These are phyloP conservation scores for Salvia hispanica DNA, from an alignment of 257 asterid species.

Conservation along the genomic window DNA sequence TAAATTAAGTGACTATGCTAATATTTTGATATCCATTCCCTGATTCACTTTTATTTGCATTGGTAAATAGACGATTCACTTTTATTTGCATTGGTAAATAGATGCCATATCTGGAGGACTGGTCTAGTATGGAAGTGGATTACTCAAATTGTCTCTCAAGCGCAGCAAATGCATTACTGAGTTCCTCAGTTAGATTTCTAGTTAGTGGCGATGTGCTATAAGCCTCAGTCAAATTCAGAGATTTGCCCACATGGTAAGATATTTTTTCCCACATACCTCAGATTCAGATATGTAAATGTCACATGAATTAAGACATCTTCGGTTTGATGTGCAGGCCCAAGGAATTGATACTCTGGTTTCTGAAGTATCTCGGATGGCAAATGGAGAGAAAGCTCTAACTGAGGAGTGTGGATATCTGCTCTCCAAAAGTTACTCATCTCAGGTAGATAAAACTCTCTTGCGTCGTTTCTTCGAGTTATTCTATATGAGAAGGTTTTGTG, in stretches of 20 bases:
- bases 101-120: constrained; percentile 74
- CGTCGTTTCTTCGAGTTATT: not conserved
- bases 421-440: constrained; percentile 45
- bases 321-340: constrained; percentile 53
- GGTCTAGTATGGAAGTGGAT: constrained; percentile 66
- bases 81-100: constrained; percentile 26
- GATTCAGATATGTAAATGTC: not conserved
- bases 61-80: too few relatives aligned
- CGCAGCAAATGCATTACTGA: constrained; percentile 52
- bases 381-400: constrained; percentile 61
- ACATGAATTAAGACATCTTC: not conserved
- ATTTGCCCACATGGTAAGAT: constrained; percentile 51
- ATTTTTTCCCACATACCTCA: not conserved
- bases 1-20: constrained; percentile 2
- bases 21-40: not conserved
- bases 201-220: constrained; percentile 58
- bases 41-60: too few relatives aligned
- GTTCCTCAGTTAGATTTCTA: constrained; percentile 69
- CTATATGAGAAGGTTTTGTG: not conserved
- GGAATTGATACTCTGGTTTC: constrained; percentile 58
- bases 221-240: constrained; percentile 47
- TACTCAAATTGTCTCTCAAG: constrained; percentile 56
- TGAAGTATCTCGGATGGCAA: constrained; percentile 61
- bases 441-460: constrained; percentile 39
- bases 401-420: constrained; percentile 73